Base-by-base conservation (phyloP, 2,329 filamentous ascomycete species). In the Phaeosphaeria sp. region DNA sequence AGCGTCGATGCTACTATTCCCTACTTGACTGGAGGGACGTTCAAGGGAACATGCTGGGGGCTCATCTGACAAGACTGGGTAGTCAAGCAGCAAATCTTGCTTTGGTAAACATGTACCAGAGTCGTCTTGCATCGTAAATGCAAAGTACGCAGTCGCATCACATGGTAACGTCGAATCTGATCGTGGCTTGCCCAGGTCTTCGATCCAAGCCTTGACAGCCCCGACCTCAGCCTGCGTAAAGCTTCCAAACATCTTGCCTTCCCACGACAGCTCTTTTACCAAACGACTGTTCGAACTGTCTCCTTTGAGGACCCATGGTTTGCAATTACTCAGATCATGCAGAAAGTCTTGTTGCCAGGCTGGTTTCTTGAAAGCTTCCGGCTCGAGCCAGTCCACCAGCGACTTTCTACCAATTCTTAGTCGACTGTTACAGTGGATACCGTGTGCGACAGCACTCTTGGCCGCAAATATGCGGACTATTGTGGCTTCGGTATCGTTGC, bases 241-340 rank as follows among this genome's bases (percentile, higher is more conserved):
- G 20, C 80, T 74, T 0, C 82, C 82, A 61, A 82, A 84, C 81
- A 84, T 84, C 44, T 73, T 77, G 5, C 81, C 82, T 22, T 77
- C 75, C 81, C 81, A 83, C 0, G 60, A 68, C 7, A 83, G 62
- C 64, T 81, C 80, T 42, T 71, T 74, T 1, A 83, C 63, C 2
- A 84, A 69, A 21, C 62, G 72, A 55, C 81, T 83, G 33, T 75
- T 74, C 1, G 63, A 49, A 52, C 78, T 78, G 39, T 76, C 64
- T 5, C 81, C 81, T 42, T 68, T 72, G 43, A 71, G 60, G 3
- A 83, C 66, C 82, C 81, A 83, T 13, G 76, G 74, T 41, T 72
- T 78, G 27, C 65, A 71, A 13, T 68, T 66, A 18, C 68, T 66
- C 47, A 82, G 58, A 17, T 69, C 70, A 25, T 68, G 48, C n/a